A percentile compares a stretch with the other conserved stretches of the same genome.
These are phyloP conservation scores for Cryphonectria carpinicola DNA, from an alignment of 2,329 filamentous ascomycete genomes.

Conservation along the genomic window DNA sequence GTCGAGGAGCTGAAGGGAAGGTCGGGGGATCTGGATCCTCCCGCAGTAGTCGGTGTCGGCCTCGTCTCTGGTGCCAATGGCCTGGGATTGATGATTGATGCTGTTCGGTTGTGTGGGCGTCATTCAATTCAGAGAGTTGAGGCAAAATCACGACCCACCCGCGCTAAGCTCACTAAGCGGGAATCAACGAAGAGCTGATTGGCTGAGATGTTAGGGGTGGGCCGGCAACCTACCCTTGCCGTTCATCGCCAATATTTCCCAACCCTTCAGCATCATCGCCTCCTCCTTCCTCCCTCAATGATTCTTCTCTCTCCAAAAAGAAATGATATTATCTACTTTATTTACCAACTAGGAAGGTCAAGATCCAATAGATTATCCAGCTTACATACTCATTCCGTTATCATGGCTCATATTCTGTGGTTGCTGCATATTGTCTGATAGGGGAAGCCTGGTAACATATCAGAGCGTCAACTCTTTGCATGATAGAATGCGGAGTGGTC, in stretches of 20 bases:
- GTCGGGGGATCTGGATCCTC: slow-evolving; percentile 31
- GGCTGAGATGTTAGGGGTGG: neutral
- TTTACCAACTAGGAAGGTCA: neutral
- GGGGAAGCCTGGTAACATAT: neutral
- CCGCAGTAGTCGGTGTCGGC: slow-evolving; percentile 31
- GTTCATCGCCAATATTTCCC: neutral
- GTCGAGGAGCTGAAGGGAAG: slow-evolving; percentile 31
- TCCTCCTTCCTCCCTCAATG: neutral
- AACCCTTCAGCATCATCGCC: neutral
- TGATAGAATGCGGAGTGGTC: neutral
- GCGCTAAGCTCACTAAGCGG: slow-evolving; percentile 14
- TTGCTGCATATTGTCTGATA: neutral
- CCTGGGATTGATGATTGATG: slow-evolving; percentile 21
- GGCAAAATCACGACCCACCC: slow-evolving; percentile 16
- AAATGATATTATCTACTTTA: too few species aligned
- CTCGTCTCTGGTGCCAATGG: slow-evolving; percentile 39
- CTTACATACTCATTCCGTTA: neutral
- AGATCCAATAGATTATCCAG: neutral
- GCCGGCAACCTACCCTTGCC: neutral
- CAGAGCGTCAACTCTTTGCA: neutral
- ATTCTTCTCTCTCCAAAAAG: neutral
- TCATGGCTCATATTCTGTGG: neutral
- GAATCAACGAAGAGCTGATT: slow-evolving; percentile 10
- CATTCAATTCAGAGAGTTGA: slow-evolving; percentile 18
- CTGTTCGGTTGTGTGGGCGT: slow-evolving; percentile 21